These are phyloP conservation scores for Leishmania martiniquensis DNA, from an alignment of 208 protist genomes.

Conservation along the genomic window DNA sequence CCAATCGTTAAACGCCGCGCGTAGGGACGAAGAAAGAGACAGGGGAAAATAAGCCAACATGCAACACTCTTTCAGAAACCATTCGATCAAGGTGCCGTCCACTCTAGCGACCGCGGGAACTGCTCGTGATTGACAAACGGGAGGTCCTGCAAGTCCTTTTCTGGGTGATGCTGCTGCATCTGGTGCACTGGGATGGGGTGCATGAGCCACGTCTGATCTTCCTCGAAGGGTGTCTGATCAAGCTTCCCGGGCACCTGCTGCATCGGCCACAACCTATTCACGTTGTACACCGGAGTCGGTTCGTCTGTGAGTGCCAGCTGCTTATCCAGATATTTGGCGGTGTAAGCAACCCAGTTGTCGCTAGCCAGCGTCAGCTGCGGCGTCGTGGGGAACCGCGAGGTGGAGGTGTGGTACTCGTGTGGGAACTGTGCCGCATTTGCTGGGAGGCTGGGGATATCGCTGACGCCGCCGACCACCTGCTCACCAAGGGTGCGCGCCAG, in stretches of 20 bases:
- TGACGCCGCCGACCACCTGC: conserved; percentile 34
- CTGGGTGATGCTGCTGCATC: conserved; percentile 81
- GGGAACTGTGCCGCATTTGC: conserved; percentile 76
- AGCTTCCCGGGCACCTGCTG: conserved; percentile 86
- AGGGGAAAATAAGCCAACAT: background rate
- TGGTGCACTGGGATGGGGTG: conserved; percentile 88
- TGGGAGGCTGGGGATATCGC: conserved; percentile 55
- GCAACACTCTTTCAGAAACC: too few species aligned
- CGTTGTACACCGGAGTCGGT: conserved; percentile 74
- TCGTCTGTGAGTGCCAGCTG: conserved; percentile 63
- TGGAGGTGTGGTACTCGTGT: conserved; percentile 87
- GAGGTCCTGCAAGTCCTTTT: conserved; percentile 88
- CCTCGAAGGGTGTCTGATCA: conserved; percentile 89
- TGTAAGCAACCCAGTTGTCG: conserved; percentile 89
- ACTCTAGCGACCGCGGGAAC: conserved; percentile 87
- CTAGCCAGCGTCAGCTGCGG: conserved; percentile 39
- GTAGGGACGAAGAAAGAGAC: background rate
- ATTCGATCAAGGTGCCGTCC: conserved; percentile 70
- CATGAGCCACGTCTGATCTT: conserved; percentile 91
- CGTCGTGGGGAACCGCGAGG: conserved; percentile 76
- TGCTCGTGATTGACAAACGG: conserved; percentile 92
- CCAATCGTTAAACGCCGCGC: background rate
- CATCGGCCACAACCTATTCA: conserved; percentile 89
- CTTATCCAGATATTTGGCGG: conserved; percentile 82
- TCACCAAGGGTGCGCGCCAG: conserved; percentile 65